phyloP scores from a whole-genome alignment of 1,139 yeast species.

The Saccharomycopsis hybrid region DNA sequence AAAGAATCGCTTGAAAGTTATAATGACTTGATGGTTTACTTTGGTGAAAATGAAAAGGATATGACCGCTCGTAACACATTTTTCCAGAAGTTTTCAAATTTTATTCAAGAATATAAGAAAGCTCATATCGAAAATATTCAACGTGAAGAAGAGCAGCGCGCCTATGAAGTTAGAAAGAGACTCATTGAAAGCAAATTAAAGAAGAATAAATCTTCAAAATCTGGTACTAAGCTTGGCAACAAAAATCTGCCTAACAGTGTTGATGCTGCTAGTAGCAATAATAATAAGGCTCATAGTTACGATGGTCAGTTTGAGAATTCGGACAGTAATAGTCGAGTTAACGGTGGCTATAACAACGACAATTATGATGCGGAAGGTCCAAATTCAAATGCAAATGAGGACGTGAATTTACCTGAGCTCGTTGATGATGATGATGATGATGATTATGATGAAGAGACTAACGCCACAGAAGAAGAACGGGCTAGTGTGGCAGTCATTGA shows the following conservation, averaged over 20 bases:
- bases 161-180: conserved; percentile 59
- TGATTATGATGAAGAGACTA: conserved; percentile 18
- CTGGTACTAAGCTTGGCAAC: too few relatives aligned
- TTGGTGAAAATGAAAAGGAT: conserved; percentile 75
- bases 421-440: conserved; percentile 19
- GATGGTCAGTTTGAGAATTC: not conserved
- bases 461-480: conserved; percentile 10
- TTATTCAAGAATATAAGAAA: conserved; percentile 66
- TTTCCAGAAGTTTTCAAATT: conserved; percentile 66
- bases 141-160: conserved; percentile 71
- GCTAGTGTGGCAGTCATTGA: conserved; percentile 18
- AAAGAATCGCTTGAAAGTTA: conserved; percentile 48
- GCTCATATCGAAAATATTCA: conserved; percentile 72
- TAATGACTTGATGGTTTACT: conserved; percentile 61
- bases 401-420: conserved; percentile 19
- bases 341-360: too few relatives aligned
- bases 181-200: conserved; percentile 42
- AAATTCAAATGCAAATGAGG: not conserved
- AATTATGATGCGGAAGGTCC: too few relatives aligned
- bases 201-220: conserved; percentile 32
- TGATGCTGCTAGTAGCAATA: conserved; percentile 21
- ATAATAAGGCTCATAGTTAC: too few relatives aligned
- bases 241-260: too few relatives aligned
- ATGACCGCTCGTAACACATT: conserved; percentile 56
- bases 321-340: not conserved